Percentiles rank a stretch among this genome's conserved stretches.
Conservation (phyloP, 345 rosid species). For the Mallotus nudiflorus region DNA sequence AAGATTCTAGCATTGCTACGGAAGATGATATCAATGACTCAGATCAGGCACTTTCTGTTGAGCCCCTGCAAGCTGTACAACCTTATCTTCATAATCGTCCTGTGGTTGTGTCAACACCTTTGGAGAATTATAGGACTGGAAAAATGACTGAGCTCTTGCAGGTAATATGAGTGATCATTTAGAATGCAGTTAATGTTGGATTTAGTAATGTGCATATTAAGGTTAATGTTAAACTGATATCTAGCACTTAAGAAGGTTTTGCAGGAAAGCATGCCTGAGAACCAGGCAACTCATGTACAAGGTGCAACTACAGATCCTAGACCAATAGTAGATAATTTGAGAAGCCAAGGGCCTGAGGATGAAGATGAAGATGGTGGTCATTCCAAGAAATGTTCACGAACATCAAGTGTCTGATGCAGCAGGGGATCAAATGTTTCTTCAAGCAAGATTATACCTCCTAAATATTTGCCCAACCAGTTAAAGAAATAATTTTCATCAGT, state of each 20-base stretch:
- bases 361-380: constrained; percentile 16
- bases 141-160: constrained; percentile 87
- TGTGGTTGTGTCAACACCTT: constrained; percentile 43
- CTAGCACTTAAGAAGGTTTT: constrained; percentile 51
- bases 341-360: constrained; percentile 6
- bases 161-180: constrained; percentile 38
- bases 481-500: not conserved
- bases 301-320: constrained; percentile 16
- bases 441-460: not conserved
- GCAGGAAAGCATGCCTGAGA: constrained; percentile 76
- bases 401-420: constrained; percentile 1
- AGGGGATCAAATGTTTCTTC: not conserved
- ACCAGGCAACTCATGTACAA: constrained; percentile 33
- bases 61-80: constrained; percentile 60
- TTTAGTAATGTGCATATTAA: not conserved
- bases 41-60: constrained; percentile 60
- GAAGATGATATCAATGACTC: constrained; percentile 31
- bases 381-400: not conserved
- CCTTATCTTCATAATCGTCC: constrained; percentile 39
- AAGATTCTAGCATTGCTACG: constrained; percentile 14
- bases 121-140: constrained; percentile 58
- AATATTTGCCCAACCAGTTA: not conserved
- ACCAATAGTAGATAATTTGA: constrained; percentile 3
- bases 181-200: not conserved
- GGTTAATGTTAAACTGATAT: constrained; percentile 7